Base-by-base conservation (phyloP, 345 rosid species). In the Gossypium arboreum region DNA sequence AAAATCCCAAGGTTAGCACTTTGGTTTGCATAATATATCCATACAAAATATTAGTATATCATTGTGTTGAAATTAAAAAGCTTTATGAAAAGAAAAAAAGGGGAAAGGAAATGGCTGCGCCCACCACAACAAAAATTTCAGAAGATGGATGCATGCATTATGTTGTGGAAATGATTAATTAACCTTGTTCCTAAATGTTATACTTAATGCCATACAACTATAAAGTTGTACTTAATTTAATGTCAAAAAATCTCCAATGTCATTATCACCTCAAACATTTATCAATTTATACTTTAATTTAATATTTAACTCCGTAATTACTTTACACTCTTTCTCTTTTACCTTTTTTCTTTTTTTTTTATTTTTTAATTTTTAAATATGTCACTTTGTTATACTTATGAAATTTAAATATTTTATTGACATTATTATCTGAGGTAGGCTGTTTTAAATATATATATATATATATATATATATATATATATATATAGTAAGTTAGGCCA, bases 201-300 rank as follows among this genome's bases (percentile, higher is more conserved):
- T 2, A 25, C 80, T 60, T 74, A 76, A 68, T 84, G 86, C 79
- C 81, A 57, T 81, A 79, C 82, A 84, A 75, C 84, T 60, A 65
- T 61, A 61, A 59, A 65, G 74, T 59, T 73, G 47, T 24, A n/a
- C 18, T 62, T 64, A 64, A 55, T 47, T 34, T 58, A 34, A 75
- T 7, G 51, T 45, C 11, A 5, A 61, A 55, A 45, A 11, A 22
- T 50, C n/a, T 15, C n/a, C 1, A 24, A 52, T 12, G 1, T 64
- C 15, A 3, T 0, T 3, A 8, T 12, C 61, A 25, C 17, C 24
- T 72, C 3, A 20, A 20, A 57, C 2, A 63, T 29, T 0, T 60
- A 9, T 17, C 13, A 20, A 18, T 55, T 55, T 20, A 18, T 9
- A 34, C 6, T 34, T 34, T 34, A 34, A 34, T 34, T 34, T 34